Base-by-base conservation (phyloP, 495 filamentous ascomycete species). In the Umbilicaria muhlenbergii region DNA sequence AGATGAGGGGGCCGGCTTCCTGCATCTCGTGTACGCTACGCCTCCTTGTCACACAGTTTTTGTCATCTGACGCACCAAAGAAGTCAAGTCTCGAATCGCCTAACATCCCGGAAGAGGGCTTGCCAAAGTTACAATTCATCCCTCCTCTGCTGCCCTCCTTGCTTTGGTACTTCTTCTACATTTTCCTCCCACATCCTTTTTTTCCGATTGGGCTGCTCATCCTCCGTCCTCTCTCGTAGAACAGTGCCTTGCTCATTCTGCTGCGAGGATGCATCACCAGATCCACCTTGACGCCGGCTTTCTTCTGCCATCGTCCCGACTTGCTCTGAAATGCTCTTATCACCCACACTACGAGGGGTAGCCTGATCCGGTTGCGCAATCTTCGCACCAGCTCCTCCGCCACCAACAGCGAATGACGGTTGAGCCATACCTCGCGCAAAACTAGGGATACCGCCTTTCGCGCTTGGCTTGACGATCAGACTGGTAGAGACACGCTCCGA, bases 181-280 rank as follows among this genome's bases (percentile, higher is more conserved):
- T 62, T 55, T 37, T 72, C 73, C 58, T 91, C 83, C 69, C 78
- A 86, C 75, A 89, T 82, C 58, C 84, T 67, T 64, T 93, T 94
- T 67, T 81, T 89, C 13, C 81, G 69, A 62, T 88, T 88, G 21
- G 67, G 64, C 39, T 70, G 66, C 17, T 57, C 50, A 43, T 71
- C 67, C 38, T 69, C 66, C 24, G 68, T 63, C 37, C 63, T 53
- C 17, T 68, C 58, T 21, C 58, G 60, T 46, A 44, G 54, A 46
- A 44, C 51, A 41, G 49, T 60, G 46, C 53, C 54, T 31, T 46
- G 46, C 11, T 11, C 37, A 36, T 32, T 54, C 47, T 40, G 36
- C 32, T 21, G 19, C 39, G 17, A 28, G 24, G 24, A 28, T 5
- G 24, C 24, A 28, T 6, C 24, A 28, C 24, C 24, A 28, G 1